Evolutionary conservation across 257 asterid species (phyloP), one percentile per base, ranked within the genome.

Genomic region (Solanum pinnatisectum): DNA sequence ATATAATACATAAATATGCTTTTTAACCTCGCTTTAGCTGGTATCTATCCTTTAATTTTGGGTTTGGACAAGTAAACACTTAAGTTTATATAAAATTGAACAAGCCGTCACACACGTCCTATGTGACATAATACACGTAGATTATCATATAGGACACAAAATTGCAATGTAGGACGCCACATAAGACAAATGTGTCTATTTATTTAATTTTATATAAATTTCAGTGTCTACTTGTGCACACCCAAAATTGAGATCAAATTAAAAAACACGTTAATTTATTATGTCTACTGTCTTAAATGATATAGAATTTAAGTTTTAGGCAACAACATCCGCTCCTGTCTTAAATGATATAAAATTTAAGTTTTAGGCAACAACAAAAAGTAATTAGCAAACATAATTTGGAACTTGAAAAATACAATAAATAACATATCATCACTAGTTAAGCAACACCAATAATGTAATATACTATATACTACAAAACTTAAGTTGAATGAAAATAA

Each of bases 241-340:
- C 2, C 4, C 10, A 18, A 6, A 56, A 0, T 52, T 52, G 1
- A 52, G 2, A 0, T 2, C 1, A 20, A 56, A 0, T 56, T 2
- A 49, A 2, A 15, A 15, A 0, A 15, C 8, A 15, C 23, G 0
- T 49, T 49, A 0, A 16, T 49, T 0, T 49, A 49, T 15, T 49
- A 49, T 49, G 9, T 0, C 0, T 49, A n/a, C 22, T 56, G n/a
- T 1, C 63, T 52, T 20, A 18, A 63, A 0, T 63, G 33, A n/a
- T 23, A 63, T n/a, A 63, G 8, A 23, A n/a, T 1, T n/a, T 65
- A 65, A n/a, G 72, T 65, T 65, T 1, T 23, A 23, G 70, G 14
- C 70, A 23, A 60, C 30, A 23, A 60, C 70, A 60, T n/a, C n/a
- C n/a, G n/a, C n/a, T n/a, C n/a, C 22, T 56, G n/a, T 1, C 63